Evolutionary conservation across 2,329 filamentous ascomycete species (phyloP), one percentile per base, ranked within the genome.

Genomic region (Epichloe hybrida): DNA sequence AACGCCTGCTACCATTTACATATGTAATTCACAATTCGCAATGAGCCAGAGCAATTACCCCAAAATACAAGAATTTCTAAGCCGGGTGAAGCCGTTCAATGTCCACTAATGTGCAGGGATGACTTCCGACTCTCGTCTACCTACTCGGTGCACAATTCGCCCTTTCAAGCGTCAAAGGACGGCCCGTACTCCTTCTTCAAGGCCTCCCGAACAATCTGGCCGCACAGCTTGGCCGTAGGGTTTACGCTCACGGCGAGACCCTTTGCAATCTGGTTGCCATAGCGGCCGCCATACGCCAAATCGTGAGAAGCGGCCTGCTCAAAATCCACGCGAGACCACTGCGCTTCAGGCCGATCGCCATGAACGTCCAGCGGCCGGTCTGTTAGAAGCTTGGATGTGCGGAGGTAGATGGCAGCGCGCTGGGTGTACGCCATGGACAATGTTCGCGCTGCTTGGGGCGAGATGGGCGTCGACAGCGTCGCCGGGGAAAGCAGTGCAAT

Each of bases 391-490:
- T 79, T 83, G 51, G 76, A 72, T 1, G 79, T 80, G 55, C 72
- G 71, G 54, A 81, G 74, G 57, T 82, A 83, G 37, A 85, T 67
- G 36, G 80, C 79, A 3, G 77, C 85, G 46, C 84, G 75, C 63
- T 90, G 86, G 0, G 84, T 88, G 58, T 86, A 79, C 4, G 84
- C 81, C 56, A 82, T 79, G 2, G 82, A 79, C 8, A 91, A 67
- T 0, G 84, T 82, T 52, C 77, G 81, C 11, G 79, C 80, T 34
- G 80, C 77, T 48, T 80, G 76, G 6, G 79, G 73, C 2, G 84
- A 88, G 36, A 88, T 69, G 13, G 76, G 67, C 1, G 72, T 67
- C 23, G 69, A 69, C 2, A 72, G 62, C 0, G 69, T 72, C 1
- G 66, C 59, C 0, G 82, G 83, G 6, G 75, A 76, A 38, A 81